Percentiles rank a stretch among this genome's conserved stretches.
These are phyloP conservation scores for Moricandia arvensis DNA, from an alignment of 345 rosid species.

Conservation along the genomic window DNA sequence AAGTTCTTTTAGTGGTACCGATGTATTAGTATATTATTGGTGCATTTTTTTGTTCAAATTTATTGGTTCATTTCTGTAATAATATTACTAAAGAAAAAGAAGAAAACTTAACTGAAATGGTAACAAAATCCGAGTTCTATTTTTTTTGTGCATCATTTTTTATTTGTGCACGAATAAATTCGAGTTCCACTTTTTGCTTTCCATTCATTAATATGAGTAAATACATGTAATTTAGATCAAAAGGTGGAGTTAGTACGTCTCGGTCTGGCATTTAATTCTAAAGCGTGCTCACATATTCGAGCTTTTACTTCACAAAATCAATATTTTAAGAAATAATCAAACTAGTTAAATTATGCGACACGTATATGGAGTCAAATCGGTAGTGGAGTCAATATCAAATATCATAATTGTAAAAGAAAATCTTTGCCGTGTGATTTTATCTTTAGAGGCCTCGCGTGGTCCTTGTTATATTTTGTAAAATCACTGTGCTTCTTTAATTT, in stretches of 20 bases:
- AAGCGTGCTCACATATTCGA: constrained; percentile 35
- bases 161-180: too few relatives aligned
- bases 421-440: constrained; percentile 41
- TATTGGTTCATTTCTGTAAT: neutral
- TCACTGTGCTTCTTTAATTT: neutral
- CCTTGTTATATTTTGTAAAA: constrained; percentile 2
- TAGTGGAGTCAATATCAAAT: constrained; percentile 36
- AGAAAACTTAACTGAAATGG: neutral
- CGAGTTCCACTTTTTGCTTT: neutral
- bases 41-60: too few relatives aligned
- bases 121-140: neutral
- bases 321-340: neutral
- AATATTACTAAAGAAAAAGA: neutral
- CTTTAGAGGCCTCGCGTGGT: constrained; percentile 17
- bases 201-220: constrained; percentile 3
- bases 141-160: too few relatives aligned
- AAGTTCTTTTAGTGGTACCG: constrained; percentile 21
- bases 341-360: constrained; percentile 5
- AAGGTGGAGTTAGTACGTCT: constrained; percentile 13
- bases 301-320: constrained; percentile 10
- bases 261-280: neutral
- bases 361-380: constrained; percentile 31
- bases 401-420: constrained; percentile 35
- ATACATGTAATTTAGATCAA: neutral
- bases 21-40: constrained; percentile 1